Evolutionary conservation across 2,329 filamentous ascomycete species (phyloP).

Genomic region (Paramyrothecium sp.): DNA sequence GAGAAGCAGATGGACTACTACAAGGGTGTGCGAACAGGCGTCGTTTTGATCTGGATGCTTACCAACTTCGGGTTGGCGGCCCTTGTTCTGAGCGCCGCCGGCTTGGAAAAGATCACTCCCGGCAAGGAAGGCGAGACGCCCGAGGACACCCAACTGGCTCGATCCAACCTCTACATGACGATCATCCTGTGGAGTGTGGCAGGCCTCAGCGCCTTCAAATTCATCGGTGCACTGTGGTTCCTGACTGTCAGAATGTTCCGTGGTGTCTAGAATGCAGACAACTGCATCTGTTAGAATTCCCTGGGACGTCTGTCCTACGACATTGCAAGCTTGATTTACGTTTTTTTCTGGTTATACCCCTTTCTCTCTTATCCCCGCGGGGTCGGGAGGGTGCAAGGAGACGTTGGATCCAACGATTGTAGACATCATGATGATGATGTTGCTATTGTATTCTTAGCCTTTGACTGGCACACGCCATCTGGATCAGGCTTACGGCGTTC

Average conservation of each 20-base stretch:
- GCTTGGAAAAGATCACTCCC: constrained; percentile 66
- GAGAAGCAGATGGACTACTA: constrained; percentile 98
- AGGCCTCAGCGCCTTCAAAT: constrained; percentile 79
- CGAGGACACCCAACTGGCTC: constrained; percentile 46
- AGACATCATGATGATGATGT: too few species aligned
- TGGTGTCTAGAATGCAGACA: constrained; percentile 47
- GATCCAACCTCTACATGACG: constrained; percentile 79
- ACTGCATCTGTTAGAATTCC: not conserved
- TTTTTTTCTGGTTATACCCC: not conserved
- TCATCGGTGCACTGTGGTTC: constrained; percentile 88
- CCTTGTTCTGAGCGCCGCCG: constrained; percentile 81
- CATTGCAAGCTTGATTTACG: not conserved
- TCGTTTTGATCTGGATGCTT: constrained; percentile 95
- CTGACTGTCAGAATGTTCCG: constrained; percentile 85
- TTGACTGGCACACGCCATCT: too few species aligned
- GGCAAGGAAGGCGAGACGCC: constrained; percentile 26
- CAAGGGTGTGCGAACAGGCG: constrained; percentile 87
- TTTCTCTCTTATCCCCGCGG: not conserved
- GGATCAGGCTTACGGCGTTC: too few species aligned
- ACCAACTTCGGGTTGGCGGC: constrained; percentile 88
- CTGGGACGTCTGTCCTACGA: not conserved
- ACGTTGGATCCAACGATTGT: too few species aligned
- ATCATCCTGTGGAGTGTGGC: constrained; percentile 90
- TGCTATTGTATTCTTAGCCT: too few species aligned
- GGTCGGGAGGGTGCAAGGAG: too few species aligned